These are phyloP conservation scores for Adiantum capillusveneris DNA, from an alignment of 75 land plant species.

Conservation along the genomic window DNA sequence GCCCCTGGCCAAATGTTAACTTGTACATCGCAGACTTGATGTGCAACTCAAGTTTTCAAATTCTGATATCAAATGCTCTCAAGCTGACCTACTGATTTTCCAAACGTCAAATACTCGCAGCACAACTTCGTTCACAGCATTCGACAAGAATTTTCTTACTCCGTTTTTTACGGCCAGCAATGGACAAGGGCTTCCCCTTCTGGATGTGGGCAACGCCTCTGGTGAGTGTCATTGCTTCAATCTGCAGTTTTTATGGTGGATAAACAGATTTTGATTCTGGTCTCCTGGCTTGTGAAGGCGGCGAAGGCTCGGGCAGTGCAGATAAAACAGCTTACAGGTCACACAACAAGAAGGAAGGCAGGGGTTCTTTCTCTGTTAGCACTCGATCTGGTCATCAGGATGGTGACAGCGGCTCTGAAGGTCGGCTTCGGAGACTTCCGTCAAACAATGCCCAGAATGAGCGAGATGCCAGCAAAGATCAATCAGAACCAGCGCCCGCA, in stretches of 20 bases:
- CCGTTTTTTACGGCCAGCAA: constrained; percentile 80
- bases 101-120: constrained; percentile 30
- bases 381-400: neutral
- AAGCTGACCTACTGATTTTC: too few species aligned
- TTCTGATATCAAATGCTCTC: too few species aligned
- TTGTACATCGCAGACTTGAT: too few species aligned
- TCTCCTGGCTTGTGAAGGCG: neutral
- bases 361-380: neutral
- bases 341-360: neutral
- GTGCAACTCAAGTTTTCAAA: too few species aligned
- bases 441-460: too few species aligned
- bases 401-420: neutral
- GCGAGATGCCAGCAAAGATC: too few species aligned
- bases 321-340: neutral
- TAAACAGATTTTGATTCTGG: neutral
- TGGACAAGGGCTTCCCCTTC: constrained; percentile 35
- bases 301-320: neutral
- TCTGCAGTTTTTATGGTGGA: neutral
- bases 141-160: constrained; percentile 82
- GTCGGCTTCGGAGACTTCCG: neutral
- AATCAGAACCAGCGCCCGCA: too few species aligned
- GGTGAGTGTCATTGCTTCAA: neutral
- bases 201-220: neutral
- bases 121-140: constrained; percentile 61
- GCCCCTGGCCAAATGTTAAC: too few species aligned